Evolutionary conservation across 352 stramenopile genomes (phyloP).

Genomic region (Phytophthora chlamydospora): DNA sequence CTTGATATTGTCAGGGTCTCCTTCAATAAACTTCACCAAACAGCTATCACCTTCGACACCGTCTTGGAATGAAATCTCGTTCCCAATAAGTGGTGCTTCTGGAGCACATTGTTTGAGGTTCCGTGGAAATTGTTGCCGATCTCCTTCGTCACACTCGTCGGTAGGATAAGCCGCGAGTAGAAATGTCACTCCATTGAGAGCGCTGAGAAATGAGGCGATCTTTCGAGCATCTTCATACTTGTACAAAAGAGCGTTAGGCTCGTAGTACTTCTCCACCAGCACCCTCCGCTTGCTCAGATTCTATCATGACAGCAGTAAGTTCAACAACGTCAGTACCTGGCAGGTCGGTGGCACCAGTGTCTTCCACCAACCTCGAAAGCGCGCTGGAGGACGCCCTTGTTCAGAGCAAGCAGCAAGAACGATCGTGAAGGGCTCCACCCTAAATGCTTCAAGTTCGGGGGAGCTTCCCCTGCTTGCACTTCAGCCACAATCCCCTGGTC

Average conservation of each 20-base stretch:
- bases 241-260: constrained; percentile 60
- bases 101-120: constrained; percentile 66
- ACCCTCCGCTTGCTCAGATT: constrained; percentile 73
- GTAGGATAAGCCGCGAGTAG: constrained; percentile 43
- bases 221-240: constrained; percentile 63
- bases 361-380: constrained; percentile 59
- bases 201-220: constrained; percentile 68
- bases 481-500: constrained; percentile 69
- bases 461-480: constrained; percentile 41
- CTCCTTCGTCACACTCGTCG: constrained; percentile 17
- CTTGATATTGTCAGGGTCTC: constrained; percentile 56
- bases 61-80: constrained; percentile 26
- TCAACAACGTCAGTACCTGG: neutral
- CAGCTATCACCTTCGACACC: constrained; percentile 32
- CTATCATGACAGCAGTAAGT: constrained; percentile 23
- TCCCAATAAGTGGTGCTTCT: constrained; percentile 42
- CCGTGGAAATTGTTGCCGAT: constrained; percentile 33
- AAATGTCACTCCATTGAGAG: constrained; percentile 77
- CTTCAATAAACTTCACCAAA: constrained; percentile 33
- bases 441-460: constrained; percentile 51
- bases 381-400: constrained; percentile 75
- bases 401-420: constrained; percentile 72
- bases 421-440: constrained; percentile 74
- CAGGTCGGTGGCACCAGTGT: neutral
- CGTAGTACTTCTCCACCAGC: constrained; percentile 71